phyloP scores from a whole-genome alignment of 1,284 basidiomycete species.

The Rhodotorula sp. region DNA sequence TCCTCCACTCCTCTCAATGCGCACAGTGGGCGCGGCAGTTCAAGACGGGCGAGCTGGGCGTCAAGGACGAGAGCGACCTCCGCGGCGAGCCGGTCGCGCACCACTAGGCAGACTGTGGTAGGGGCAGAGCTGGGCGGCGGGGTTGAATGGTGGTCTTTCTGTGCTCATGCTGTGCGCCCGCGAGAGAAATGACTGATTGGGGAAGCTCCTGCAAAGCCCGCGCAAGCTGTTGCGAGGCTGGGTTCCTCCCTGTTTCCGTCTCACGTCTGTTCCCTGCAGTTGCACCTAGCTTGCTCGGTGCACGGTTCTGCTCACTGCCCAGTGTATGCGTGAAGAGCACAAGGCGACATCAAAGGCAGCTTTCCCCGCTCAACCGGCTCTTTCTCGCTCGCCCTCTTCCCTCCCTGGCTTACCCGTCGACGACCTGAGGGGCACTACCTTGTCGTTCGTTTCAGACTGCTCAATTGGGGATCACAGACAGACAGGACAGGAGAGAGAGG shows the following conservation, averaged over 20 bases:
- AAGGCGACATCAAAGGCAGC: too few species aligned
- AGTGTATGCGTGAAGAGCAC: too few species aligned
- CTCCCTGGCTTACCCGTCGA: too few species aligned
- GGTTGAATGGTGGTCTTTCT: neutral
- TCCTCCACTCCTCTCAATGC: neutral
- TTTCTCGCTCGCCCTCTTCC: too few species aligned
- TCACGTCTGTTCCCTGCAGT: too few species aligned
- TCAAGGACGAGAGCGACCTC: conserved; percentile 43
- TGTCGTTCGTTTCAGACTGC: neutral
- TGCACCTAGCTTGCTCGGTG: too few species aligned
- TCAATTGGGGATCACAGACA: neutral
- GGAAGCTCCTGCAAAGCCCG: too few species aligned
- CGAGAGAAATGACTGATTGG: too few species aligned
- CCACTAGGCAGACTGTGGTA: conserved; percentile 19
- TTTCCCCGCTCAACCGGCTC: too few species aligned
- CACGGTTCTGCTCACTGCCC: too few species aligned
- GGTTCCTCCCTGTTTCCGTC: too few species aligned
- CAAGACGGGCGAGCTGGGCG: conserved; percentile 43
- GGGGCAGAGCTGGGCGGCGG: neutral
- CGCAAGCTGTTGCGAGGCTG: too few species aligned
- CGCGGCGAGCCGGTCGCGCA: conserved; percentile 32
- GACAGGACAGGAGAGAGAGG: neutral
- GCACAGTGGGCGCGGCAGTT: conserved; percentile 45
- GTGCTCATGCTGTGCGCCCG: neutral
- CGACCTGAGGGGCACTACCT: neutral